Evolutionary conservation across 1,284 basidiomycete genomes (phyloP), one percentile per base, ranked within the genome.

Genomic region (Anthracocystis setariae): DNA sequence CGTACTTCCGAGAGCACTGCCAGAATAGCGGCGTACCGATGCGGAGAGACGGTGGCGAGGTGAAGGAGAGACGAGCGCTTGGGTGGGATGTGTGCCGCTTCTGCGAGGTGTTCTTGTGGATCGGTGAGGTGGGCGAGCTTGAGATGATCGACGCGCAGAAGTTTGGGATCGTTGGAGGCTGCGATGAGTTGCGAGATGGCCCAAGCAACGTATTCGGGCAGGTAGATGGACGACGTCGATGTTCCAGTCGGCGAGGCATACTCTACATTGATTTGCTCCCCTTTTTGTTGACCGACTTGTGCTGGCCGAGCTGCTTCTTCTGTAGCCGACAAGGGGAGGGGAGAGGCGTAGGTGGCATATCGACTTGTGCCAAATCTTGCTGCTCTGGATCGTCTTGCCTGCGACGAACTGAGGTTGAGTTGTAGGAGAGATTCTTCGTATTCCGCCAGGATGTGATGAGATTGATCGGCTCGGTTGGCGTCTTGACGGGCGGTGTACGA

Each of bases 1-100:
- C 58, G 56, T 1, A 73, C 59, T 21, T 73, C 60, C 3, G 65
- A 49, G 7, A 73, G 50, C 17, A 76, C 66, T 9, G 66, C 54
- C 8, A 69, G 52, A 24, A 76, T 72, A 17, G 66, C 62, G 25
- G 73, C 73, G 46, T 76, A 76, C 5, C 73, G 57, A 21, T 55
- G 46, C 9, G 73, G 65, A 3, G 73, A 73, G 5, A 54, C 62
- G 3, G 65, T 67, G 10, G 69, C 65, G 13, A 73, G 56, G 38
- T 68, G 70, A 3, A 72, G 58, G 5, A 74, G 53, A 1, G 73
- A 68, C 9, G 65, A 63, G 0, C 70, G 52, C 29, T 64, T 63
- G 5, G 70, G 70, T 23, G 70, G 70, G 15, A 73, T 60, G 15
- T 68, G 60, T 3, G 56, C 64, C 15, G 57, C 52, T 39, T 67